These are phyloP conservation scores for Aspergillus funiculosus DNA, from an alignment of 495 filamentous ascomycete species.

Conservation along the genomic window DNA sequence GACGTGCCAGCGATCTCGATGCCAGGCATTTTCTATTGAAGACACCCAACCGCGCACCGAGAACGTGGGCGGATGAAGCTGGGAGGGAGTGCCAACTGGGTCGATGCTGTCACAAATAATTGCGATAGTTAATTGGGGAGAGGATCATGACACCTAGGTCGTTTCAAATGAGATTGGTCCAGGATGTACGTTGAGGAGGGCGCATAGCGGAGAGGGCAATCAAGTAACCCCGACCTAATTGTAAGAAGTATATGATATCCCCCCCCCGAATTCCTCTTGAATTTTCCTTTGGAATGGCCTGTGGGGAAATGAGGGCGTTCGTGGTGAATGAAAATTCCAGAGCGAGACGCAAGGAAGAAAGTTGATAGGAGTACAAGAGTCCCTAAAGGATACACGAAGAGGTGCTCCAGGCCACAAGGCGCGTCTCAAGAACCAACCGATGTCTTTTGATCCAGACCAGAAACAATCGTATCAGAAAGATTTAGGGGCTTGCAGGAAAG, in stretches of 20 bases:
- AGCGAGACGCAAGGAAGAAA: constrained; percentile 3
- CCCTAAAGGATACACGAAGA: too few species aligned
- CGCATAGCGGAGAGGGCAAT: constrained; percentile 15
- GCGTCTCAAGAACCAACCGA: constrained; percentile 8
- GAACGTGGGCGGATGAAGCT: not conserved
- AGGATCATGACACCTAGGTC: constrained; percentile 19
- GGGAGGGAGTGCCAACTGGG: constrained; percentile 3
- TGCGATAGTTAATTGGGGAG: constrained; percentile 6
- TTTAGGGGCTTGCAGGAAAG: not conserved
- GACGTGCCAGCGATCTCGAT: constrained; percentile 29
- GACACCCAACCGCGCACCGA: constrained; percentile 15
- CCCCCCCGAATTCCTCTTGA: not conserved
- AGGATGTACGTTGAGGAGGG: constrained; percentile 10
- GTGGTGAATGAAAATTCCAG: constrained; percentile 6
- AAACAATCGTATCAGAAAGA: constrained; percentile 10
- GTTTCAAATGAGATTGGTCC: constrained; percentile 21
- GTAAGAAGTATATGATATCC: not conserved
- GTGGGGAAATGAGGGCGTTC: not conserved
- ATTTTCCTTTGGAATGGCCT: too few species aligned
- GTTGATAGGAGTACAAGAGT: too few species aligned
- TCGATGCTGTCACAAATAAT: constrained; percentile 9
- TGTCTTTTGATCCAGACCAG: not conserved
- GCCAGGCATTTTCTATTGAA: constrained; percentile 33
- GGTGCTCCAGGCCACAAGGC: constrained; percentile 4
- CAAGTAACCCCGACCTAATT: not conserved